Percentiles rank a stretch among this genome's conserved stretches.
Evolutionary conservation across 768 basidiomycete genomes (phyloP).

Genomic region (Phlegmacium glaucopus): DNA sequence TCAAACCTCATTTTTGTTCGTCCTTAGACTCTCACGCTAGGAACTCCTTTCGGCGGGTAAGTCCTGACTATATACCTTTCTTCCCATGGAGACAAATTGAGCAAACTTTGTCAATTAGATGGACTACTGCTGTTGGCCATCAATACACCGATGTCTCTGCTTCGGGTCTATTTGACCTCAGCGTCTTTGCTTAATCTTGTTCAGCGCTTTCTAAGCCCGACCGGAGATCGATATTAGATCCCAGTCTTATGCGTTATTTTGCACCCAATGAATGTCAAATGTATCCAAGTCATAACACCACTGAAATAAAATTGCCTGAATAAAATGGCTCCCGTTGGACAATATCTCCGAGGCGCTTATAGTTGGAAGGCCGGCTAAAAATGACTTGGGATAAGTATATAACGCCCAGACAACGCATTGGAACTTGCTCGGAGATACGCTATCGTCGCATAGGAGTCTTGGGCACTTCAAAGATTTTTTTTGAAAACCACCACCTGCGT

Average conservation of each 20-base stretch:
- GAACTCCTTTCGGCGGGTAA: constrained; percentile 17
- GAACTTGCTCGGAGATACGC: too few species aligned
- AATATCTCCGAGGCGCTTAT: constrained; percentile 34
- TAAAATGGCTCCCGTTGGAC: constrained; percentile 49
- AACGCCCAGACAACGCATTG: too few species aligned
- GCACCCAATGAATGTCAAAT: too few species aligned
- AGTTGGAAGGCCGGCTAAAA: constrained; percentile 61
- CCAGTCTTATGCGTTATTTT: too few species aligned
- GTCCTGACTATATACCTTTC: not conserved
- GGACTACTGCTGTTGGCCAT: constrained; percentile 23
- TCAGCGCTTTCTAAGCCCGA: too few species aligned
- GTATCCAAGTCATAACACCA: constrained; percentile 12
- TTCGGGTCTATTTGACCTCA: constrained; percentile 24
- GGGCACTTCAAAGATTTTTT: too few species aligned
- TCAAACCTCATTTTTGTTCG: constrained; percentile 5
- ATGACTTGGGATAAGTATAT: not conserved
- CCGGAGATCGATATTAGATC: too few species aligned
- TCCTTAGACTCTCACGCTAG: constrained; percentile 12
- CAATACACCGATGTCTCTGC: constrained; percentile 25
- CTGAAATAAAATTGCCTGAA: too few species aligned
- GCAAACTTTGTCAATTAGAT: constrained; percentile 6
- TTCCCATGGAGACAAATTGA: not conserved
- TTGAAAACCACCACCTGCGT: too few species aligned
- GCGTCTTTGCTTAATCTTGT: constrained; percentile 4
- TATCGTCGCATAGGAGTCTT: too few species aligned